phyloP scores from a whole-genome alignment of 768 basidiomycete genomes.

The Termitomyces sp. region DNA sequence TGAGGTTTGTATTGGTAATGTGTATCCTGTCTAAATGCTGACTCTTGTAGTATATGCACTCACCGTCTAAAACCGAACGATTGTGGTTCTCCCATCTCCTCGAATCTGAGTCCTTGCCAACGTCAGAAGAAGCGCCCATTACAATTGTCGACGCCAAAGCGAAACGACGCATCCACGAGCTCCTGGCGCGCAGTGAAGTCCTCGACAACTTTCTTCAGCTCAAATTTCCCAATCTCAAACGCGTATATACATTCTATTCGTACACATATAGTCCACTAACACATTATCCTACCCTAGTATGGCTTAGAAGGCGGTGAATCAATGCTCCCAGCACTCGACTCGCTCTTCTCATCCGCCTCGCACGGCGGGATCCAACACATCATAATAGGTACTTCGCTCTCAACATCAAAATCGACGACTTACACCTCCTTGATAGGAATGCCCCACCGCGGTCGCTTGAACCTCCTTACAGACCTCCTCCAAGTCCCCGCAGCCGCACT shows the following conservation, averaged over 20 bases:
- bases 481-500: slow-evolving; percentile 60
- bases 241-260: slow-evolving; percentile 28
- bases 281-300: slow-evolving; percentile 38
- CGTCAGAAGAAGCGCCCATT: slow-evolving; percentile 26
- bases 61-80: slow-evolving; percentile 78
- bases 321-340: slow-evolving; percentile 85
- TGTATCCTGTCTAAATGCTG: neutral
- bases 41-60: slow-evolving; percentile 68
- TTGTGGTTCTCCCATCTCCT: slow-evolving; percentile 87
- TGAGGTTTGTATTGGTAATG: slow-evolving; percentile 52
- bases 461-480: slow-evolving; percentile 76
- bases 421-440: slow-evolving; percentile 40
- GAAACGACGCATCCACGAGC: slow-evolving; percentile 57
- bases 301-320: slow-evolving; percentile 92
- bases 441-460: slow-evolving; percentile 86
- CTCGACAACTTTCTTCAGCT: slow-evolving; percentile 82
- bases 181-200: slow-evolving; percentile 73
- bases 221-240: slow-evolving; percentile 86
- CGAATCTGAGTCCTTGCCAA: slow-evolving; percentile 51
- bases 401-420: neutral
- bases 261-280: neutral
- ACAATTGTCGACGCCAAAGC: slow-evolving; percentile 23
- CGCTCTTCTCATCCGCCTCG: slow-evolving; percentile 65
- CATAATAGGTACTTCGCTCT: slow-evolving; percentile 39
- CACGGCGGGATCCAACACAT: slow-evolving; percentile 63